Conservation (phyloP, 768 basidiomycete species). For the Scleroderma bovista region DNA sequence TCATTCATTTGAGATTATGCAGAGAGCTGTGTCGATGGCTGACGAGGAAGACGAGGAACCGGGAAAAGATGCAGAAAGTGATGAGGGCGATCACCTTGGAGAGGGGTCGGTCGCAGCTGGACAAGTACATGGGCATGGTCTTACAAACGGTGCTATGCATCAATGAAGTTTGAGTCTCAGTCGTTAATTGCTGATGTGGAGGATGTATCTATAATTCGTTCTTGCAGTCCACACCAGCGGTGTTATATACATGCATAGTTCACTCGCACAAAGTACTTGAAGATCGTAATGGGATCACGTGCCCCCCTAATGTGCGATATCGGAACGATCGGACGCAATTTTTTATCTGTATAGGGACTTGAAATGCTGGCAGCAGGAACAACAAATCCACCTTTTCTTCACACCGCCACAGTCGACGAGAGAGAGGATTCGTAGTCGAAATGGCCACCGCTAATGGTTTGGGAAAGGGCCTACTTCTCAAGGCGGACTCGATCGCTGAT, state of each 20-base stretch:
- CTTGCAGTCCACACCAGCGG: too few species aligned
- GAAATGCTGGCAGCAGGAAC: background rate
- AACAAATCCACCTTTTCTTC: background rate
- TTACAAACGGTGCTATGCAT: constrained; percentile 21
- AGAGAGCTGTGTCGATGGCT: constrained; percentile 52
- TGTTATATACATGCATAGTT: too few species aligned
- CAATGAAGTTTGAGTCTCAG: constrained; percentile 3
- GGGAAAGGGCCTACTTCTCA: constrained; percentile 73
- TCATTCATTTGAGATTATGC: constrained; percentile 3
- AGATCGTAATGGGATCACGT: too few species aligned
- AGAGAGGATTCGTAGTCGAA: background rate
- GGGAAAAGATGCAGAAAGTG: background rate
- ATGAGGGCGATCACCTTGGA: background rate
- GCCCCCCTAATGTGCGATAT: background rate
- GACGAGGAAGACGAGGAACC: constrained; percentile 17
- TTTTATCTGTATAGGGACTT: background rate
- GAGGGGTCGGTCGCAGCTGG: background rate
- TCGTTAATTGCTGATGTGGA: background rate
- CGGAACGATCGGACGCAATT: background rate
- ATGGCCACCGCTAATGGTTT: constrained; percentile 26
- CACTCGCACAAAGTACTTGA: too few species aligned
- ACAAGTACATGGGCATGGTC: background rate
- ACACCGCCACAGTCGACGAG: background rate
- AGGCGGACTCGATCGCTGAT: constrained; percentile 70
- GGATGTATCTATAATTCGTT: constrained; percentile 6